Conservation (phyloP, 352 stramenopile genomes). For the Pythium guiyangense region DNA sequence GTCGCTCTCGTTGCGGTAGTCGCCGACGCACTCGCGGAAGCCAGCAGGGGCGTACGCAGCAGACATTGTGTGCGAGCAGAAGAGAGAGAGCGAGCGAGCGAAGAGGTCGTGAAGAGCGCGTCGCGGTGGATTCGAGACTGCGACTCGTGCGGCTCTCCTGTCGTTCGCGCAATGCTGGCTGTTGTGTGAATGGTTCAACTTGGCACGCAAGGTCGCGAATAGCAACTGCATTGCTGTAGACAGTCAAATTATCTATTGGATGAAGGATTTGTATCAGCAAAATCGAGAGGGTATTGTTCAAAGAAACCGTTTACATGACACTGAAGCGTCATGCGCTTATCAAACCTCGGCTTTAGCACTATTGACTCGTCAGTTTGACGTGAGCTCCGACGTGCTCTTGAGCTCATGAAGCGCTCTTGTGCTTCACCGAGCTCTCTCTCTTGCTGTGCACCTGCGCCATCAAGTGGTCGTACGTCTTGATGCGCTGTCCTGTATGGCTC, state of each 20-base stretch:
- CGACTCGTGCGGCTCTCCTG: neutral
- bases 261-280: too few species aligned
- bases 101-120: neutral
- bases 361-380: too few species aligned
- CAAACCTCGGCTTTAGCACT: too few species aligned
- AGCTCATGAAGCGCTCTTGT: too few species aligned
- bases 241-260: neutral
- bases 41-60: constrained; percentile 51
- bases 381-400: too few species aligned
- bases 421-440: too few species aligned
- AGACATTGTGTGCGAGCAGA: neutral
- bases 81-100: neutral
- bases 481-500: too few species aligned
- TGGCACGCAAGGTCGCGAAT: neutral
- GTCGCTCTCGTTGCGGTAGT: constrained; percentile 80
- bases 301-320: constrained; percentile 1
- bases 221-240: neutral
- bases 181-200: neutral
- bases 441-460: too few species aligned
- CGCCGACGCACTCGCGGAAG: constrained; percentile 94
- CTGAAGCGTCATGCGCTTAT: neutral
- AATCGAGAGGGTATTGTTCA: neutral
- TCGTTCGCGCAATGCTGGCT: too few species aligned
- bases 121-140: neutral
- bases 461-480: too few species aligned